These are phyloP conservation scores for Cercospora sp. DNA, from an alignment of 2,329 filamentous ascomycete genomes.

Conservation along the genomic window DNA sequence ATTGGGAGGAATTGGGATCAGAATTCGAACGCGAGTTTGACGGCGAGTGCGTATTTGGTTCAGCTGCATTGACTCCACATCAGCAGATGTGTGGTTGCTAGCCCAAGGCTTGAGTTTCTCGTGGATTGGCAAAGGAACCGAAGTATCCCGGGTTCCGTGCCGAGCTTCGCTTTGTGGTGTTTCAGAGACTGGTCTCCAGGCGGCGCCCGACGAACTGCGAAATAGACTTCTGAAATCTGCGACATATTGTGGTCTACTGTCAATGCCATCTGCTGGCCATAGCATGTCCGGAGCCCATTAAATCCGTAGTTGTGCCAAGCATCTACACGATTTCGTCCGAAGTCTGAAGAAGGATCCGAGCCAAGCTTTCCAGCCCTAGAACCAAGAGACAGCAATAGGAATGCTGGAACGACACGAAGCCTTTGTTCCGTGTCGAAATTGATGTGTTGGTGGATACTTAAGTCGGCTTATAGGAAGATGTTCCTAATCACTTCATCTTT, in stretches of 20 bases:
- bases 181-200: background rate
- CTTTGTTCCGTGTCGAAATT: background rate
- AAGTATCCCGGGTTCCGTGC: background rate
- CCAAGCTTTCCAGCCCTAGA: background rate
- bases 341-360: background rate
- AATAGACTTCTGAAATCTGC: background rate
- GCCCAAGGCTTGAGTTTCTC: background rate
- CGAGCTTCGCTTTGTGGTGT: background rate
- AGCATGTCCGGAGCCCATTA: background rate
- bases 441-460: background rate
- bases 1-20: slow-evolving; percentile 17
- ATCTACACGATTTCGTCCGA: background rate
- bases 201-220: background rate
- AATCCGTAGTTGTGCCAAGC: background rate
- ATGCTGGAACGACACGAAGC: background rate
- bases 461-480: background rate
- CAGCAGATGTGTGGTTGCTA: background rate
- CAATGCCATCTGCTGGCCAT: background rate
- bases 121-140: background rate
- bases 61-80: slow-evolving; percentile 2
- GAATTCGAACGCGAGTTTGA: slow-evolving; percentile 16
- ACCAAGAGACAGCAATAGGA: background rate
- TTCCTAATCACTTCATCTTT: background rate
- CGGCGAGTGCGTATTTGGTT: slow-evolving; percentile 13
- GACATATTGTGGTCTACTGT: background rate